A percentile compares a stretch with the other conserved stretches of the same genome.
These are phyloP conservation scores for Tylopilus balloui DNA, from an alignment of 768 basidiomycete genomes.

Conservation along the genomic window DNA sequence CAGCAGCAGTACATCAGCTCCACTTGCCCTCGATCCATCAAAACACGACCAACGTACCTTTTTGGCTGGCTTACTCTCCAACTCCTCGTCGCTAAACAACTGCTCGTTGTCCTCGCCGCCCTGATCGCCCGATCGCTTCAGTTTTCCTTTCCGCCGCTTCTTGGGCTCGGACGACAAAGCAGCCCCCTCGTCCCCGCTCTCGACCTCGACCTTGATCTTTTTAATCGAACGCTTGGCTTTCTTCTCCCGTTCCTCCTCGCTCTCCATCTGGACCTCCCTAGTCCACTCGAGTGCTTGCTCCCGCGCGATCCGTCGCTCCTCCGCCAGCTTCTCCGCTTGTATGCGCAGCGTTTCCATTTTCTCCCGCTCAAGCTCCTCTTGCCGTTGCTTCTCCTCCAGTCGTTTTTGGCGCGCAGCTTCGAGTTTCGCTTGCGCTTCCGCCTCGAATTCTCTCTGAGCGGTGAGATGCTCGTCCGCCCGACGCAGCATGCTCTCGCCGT, in stretches of 20 bases:
- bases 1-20: neutral
- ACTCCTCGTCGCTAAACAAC: slow-evolving; percentile 70
- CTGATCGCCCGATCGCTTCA: slow-evolving; percentile 50
- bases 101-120: slow-evolving; percentile 57
- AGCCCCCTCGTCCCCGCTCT: slow-evolving; percentile 47
- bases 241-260: slow-evolving; percentile 77
- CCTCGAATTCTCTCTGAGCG: slow-evolving; percentile 67
- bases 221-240: slow-evolving; percentile 52
- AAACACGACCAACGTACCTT: slow-evolving; percentile 46
- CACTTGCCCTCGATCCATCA: neutral
- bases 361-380: slow-evolving; percentile 57
- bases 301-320: slow-evolving; percentile 66
- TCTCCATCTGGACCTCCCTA: slow-evolving; percentile 56
- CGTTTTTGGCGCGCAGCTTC: slow-evolving; percentile 74
- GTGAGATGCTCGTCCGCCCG: slow-evolving; percentile 76
- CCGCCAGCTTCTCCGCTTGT: slow-evolving; percentile 76
- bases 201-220: slow-evolving; percentile 48
- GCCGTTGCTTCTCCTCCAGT: slow-evolving; percentile 70
- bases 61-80: slow-evolving; percentile 50
- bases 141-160: slow-evolving; percentile 76
- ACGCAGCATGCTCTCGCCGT: slow-evolving; percentile 82
- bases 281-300: slow-evolving; percentile 83
- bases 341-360: slow-evolving; percentile 60
- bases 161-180: slow-evolving; percentile 46
- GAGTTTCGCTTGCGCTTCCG: slow-evolving; percentile 64